Percentiles rank a stretch among this genome's conserved stretches.
phyloP scores from a whole-genome alignment of 1,284 basidiomycete genomes.

The Acaromyces ingoldii region DNA sequence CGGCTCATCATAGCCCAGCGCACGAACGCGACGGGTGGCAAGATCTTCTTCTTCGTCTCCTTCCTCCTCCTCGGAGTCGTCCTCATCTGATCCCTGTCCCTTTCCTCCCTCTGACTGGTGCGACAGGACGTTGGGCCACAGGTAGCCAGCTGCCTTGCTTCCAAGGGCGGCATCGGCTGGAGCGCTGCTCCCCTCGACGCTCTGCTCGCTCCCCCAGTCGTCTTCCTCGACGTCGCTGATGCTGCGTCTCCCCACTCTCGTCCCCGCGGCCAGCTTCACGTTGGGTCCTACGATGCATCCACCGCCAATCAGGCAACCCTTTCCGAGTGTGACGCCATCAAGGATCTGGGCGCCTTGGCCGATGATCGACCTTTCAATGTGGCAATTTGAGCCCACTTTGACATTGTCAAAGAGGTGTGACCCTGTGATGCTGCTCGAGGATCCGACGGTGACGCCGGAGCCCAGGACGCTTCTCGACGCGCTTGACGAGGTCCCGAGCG shows the following conservation, averaged over 20 bases:
- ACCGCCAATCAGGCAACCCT: conserved; percentile 49
- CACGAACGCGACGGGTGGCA: conserved; percentile 4
- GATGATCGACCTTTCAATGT: conserved; percentile 62
- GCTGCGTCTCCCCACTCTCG: conserved; percentile 61
- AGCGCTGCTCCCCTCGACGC: conserved; percentile 20
- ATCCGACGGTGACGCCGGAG: conserved; percentile 64
- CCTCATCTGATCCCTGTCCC: too few relatives aligned
- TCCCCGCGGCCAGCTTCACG: conserved; percentile 66
- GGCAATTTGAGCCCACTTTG: conserved; percentile 63
- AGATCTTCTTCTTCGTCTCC: conserved; percentile 10
- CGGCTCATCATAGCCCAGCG: neutral
- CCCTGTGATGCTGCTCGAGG: conserved; percentile 18
- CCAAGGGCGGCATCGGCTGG: neutral
- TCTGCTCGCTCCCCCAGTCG: conserved; percentile 18
- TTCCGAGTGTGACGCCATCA: conserved; percentile 61
- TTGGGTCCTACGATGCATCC: conserved; percentile 47
- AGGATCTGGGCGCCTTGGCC: conserved; percentile 70
- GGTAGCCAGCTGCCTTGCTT: neutral
- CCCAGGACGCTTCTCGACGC: too few relatives aligned
- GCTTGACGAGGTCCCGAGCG: conserved; percentile 64
- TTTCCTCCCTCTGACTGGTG: neutral
- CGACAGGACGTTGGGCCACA: neutral
- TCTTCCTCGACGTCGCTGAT: conserved; percentile 1
- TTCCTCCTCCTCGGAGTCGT: conserved; percentile 21
- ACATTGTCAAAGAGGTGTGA: conserved; percentile 38